Conservation (phyloP, 352 stramenopile species). For the Pythium folliculosum region DNA sequence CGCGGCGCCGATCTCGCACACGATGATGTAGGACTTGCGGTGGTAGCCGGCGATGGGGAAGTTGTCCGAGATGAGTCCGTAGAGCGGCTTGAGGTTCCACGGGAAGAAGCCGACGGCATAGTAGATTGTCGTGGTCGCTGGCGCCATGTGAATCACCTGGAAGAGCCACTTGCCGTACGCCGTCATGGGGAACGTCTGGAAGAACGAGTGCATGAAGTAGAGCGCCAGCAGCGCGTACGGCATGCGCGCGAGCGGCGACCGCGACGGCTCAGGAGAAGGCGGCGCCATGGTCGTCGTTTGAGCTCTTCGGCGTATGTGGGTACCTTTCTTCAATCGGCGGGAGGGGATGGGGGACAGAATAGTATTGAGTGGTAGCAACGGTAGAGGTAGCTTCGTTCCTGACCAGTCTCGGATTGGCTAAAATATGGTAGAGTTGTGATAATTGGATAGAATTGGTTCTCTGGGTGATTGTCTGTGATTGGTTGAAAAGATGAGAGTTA, state of each 20-base stretch:
- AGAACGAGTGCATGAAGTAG: slow-evolving; percentile 82
- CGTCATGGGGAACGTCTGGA: slow-evolving; percentile 75
- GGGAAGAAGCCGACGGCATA: slow-evolving; percentile 84
- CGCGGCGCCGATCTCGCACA: slow-evolving; percentile 64
- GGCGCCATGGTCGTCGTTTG: not conserved
- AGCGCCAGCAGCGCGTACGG: slow-evolving; percentile 61
- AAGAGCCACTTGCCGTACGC: slow-evolving; percentile 82
- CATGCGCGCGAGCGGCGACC: slow-evolving; percentile 30
- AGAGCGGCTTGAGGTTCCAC: slow-evolving; percentile 87
- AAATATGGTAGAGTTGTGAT: not conserved
- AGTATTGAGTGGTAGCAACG: slow-evolving; percentile 19
- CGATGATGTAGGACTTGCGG: slow-evolving; percentile 81
- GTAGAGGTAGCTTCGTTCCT: slow-evolving; percentile 23
- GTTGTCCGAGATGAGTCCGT: slow-evolving; percentile 75
- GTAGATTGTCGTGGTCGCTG: slow-evolving; percentile 77
- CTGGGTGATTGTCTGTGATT: slow-evolving; percentile 2
- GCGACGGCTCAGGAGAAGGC: not conserved
- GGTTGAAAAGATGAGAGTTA: not conserved
- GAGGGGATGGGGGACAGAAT: slow-evolving; percentile 21
- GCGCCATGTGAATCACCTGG: slow-evolving; percentile 73
- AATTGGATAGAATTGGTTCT: slow-evolving; percentile 21
- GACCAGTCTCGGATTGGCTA: slow-evolving; percentile 34
- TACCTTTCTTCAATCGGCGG: slow-evolving; percentile 5
- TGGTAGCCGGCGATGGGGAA: slow-evolving; percentile 72
- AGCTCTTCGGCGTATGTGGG: not conserved